phyloP scores from a whole-genome alignment of 2,329 filamentous ascomycete species.

The Pseudohalonectria lignicola region DNA sequence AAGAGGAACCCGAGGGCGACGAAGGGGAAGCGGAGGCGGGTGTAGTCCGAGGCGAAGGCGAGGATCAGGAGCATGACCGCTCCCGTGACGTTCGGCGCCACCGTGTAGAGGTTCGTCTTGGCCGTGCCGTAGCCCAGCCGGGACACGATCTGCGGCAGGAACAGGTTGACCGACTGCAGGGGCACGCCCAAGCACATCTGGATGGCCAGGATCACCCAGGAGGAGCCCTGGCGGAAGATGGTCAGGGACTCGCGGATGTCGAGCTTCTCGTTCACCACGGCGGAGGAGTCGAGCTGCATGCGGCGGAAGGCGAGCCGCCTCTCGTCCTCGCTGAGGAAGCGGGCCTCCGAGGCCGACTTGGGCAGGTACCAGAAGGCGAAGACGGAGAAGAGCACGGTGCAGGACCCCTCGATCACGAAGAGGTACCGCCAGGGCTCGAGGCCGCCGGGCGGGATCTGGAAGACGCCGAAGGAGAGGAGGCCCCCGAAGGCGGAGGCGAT shows the following conservation, averaged over 20 bases:
- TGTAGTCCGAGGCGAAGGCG: constrained; percentile 58
- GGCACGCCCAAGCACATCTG: constrained; percentile 51
- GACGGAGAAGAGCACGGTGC: constrained; percentile 48
- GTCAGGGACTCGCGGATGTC: constrained; percentile 36
- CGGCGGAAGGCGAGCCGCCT: constrained; percentile 58
- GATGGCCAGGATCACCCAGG: constrained; percentile 38
- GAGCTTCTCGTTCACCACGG: constrained; percentile 43
- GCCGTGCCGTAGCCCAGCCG: constrained; percentile 20
- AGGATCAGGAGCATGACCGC: constrained; percentile 62
- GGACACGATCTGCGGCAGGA: constrained; percentile 11
- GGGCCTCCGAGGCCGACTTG: constrained; percentile 44
- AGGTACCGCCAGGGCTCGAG: constrained; percentile 35
- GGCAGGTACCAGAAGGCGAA: constrained; percentile 64
- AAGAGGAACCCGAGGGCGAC: constrained; percentile 63
- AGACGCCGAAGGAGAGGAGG: constrained; percentile 29
- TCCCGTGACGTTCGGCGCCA: constrained; percentile 67
- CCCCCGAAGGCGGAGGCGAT: constrained; percentile 10
- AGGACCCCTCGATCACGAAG: constrained; percentile 41
- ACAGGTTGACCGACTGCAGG: constrained; percentile 34
- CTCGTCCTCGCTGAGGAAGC: constrained; percentile 55
- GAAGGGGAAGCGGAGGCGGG: constrained; percentile 60
- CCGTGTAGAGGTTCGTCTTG: constrained; percentile 69
- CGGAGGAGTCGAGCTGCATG: constrained; percentile 66
- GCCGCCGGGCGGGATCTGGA: constrained; percentile 28
- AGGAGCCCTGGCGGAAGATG: constrained; percentile 38